Percentiles rank a stretch among this genome's conserved stretches.
These are phyloP conservation scores for Syzygium malaccense DNA, from an alignment of 441 rosid genomes.

Conservation along the genomic window DNA sequence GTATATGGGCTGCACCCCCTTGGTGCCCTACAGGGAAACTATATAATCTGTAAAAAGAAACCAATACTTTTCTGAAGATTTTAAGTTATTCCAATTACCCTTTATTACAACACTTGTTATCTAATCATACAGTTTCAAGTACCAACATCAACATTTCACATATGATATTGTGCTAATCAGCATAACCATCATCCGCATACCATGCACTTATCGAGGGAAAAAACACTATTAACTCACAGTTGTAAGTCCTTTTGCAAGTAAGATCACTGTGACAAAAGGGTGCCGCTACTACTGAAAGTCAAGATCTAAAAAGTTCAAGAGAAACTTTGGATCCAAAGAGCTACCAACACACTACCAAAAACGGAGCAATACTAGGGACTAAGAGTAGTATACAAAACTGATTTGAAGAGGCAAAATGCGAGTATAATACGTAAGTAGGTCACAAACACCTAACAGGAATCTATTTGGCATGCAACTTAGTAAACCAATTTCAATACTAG, in stretches of 20 bases:
- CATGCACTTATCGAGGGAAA: neutral
- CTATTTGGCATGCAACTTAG: neutral
- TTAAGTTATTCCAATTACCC: neutral
- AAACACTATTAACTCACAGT: neutral
- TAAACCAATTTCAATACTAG: neutral
- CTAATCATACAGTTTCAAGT: neutral
- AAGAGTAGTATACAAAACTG: neutral
- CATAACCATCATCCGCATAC: neutral
- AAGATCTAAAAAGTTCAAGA: neutral
- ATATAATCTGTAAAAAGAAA: neutral
- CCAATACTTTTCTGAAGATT: neutral
- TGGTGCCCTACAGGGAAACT: neutral
- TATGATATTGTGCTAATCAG: neutral
- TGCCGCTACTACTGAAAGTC: neutral
- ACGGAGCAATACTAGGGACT: neutral
- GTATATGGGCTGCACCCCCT: neutral
- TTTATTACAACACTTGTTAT: neutral
- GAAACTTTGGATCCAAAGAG: neutral
- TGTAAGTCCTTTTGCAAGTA: neutral
- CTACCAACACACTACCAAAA: neutral
- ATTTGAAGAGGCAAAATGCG: neutral
- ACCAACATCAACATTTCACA: neutral
- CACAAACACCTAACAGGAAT: neutral
- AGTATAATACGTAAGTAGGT: neutral
- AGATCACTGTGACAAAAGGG: neutral